phyloP scores from a whole-genome alignment of 2,329 filamentous ascomycete species.

The Cercospora sesami region DNA sequence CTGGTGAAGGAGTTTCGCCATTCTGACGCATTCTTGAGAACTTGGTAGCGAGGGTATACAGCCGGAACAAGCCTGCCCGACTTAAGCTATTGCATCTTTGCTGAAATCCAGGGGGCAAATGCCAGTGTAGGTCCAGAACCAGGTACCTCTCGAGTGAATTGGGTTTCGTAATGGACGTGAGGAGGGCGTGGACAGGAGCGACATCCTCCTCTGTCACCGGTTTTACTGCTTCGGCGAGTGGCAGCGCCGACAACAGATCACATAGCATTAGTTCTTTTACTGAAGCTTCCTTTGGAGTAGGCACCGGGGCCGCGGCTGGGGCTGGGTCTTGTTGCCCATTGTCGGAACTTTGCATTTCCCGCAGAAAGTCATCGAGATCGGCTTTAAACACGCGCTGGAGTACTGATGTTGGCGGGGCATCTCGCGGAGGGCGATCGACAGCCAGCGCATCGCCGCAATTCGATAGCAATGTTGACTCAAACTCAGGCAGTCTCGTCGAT shows the following conservation, averaged over 20 bases:
- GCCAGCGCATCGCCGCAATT: neutral
- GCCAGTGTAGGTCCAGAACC: neutral
- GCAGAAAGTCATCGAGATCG: neutral
- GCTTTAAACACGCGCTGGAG: neutral
- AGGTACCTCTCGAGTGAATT: neutral
- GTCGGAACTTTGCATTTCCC: neutral
- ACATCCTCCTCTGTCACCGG: neutral
- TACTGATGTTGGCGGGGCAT: neutral
- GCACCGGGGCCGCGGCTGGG: neutral
- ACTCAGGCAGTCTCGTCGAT: neutral
- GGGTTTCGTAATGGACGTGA: neutral
- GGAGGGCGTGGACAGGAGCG: neutral
- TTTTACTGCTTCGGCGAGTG: neutral
- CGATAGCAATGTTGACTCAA: neutral
- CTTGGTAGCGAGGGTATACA: neutral
- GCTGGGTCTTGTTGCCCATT: neutral
- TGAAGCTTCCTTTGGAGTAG: neutral
- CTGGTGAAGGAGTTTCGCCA: neutral
- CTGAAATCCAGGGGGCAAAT: neutral
- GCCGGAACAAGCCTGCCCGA: neutral
- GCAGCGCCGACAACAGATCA: neutral
- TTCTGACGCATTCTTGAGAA: neutral
- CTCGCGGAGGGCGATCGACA: neutral
- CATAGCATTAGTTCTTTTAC: neutral
- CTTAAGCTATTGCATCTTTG: neutral